Evolutionary conservation across 2,329 filamentous ascomycete genomes (phyloP), one percentile per base, ranked within the genome.

Genomic region (Nakataea oryzae): DNA sequence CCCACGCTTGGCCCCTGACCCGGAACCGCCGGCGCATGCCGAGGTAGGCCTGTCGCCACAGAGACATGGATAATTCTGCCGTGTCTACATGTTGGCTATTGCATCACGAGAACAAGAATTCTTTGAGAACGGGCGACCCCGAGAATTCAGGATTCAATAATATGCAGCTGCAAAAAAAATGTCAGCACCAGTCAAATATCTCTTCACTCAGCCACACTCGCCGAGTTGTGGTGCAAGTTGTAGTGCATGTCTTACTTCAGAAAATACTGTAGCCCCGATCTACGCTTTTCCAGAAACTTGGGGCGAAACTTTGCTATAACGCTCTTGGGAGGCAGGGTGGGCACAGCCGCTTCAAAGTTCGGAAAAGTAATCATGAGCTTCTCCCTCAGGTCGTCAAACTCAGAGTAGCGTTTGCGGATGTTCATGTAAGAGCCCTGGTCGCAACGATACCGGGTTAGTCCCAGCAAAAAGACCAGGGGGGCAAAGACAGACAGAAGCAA

Each of bases 61-160:
- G n/a, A n/a, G n/a, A n/a, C n/a, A n/a, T n/a, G n/a, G n/a, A n/a
- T n/a, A n/a, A n/a, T n/a, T n/a, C n/a, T n/a, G n/a, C n/a, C n/a
- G n/a, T n/a, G n/a, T n/a, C n/a, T n/a, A n/a, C n/a, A n/a, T n/a
- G n/a, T n/a, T 9, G 21, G 21, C 17, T 50, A 21, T 50, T 17
- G 5, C 21, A 21, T 80, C 68, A 84, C 61, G 79, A 79, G 72
- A 96, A 95, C 60, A 97, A 80, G 71, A 97, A 97, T 63, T 96
- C 91, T 72, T 95, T 96, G 56, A 96, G 80, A 2, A 96, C 86
- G 0, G 92, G 90, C n/a, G 91, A 95, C 13, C 90, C 89, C 41
- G 92, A 90, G 71, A 97, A 97, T 73, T 97, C 92, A 0, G 93
- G 93, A 73, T 97, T 97, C 32, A 97, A 77, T 66, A 97, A 76